Percentiles rank a stretch among this genome's conserved stretches.
These are phyloP conservation scores for Pisolithus marmoratus DNA, from an alignment of 768 basidiomycete species.

Conservation along the genomic window DNA sequence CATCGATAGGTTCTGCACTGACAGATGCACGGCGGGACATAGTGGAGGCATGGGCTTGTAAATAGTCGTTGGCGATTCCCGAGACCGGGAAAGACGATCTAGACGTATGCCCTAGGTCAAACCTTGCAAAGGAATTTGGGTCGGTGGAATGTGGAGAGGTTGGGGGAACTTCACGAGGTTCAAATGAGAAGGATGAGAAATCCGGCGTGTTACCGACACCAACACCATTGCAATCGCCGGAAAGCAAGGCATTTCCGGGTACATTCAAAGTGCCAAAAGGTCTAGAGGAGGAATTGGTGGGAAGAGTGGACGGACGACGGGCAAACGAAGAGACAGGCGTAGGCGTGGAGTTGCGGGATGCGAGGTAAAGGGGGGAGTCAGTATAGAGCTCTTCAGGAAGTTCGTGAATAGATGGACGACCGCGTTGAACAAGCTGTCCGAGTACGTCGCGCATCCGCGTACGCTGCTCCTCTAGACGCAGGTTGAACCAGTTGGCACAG, in stretches of 20 bases:
- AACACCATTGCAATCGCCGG: slow-evolving; percentile 35
- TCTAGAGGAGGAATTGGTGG: slow-evolving; percentile 48
- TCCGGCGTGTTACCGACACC: slow-evolving; percentile 35
- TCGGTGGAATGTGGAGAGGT: slow-evolving; percentile 52
- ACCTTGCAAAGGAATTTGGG: slow-evolving; percentile 45
- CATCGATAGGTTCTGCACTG: slow-evolving; percentile 91
- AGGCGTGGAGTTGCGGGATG: slow-evolving; percentile 27
- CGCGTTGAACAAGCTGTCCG: slow-evolving; percentile 35
- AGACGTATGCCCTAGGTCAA: slow-evolving; percentile 40
- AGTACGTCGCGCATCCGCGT: slow-evolving; percentile 64
- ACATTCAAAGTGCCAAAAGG: slow-evolving; percentile 79
- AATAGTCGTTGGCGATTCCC: slow-evolving; percentile 51
- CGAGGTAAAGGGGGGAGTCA: slow-evolving; percentile 41
- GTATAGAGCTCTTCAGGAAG: slow-evolving; percentile 55
- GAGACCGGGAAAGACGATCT: slow-evolving; percentile 37
- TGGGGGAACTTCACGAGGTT: slow-evolving; percentile 54
- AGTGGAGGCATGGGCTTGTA: slow-evolving; percentile 69
- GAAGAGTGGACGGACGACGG: slow-evolving; percentile 50
- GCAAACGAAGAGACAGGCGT: slow-evolving; percentile 53
- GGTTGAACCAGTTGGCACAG: slow-evolving; percentile 93
- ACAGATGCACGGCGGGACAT: slow-evolving; percentile 91
- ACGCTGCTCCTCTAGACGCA: slow-evolving; percentile 80
- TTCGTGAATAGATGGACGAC: slow-evolving; percentile 43
- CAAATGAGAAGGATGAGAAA: slow-evolving; percentile 45
- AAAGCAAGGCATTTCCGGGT: slow-evolving; percentile 71